Evolutionary conservation across 2,329 filamentous ascomycete genomes (phyloP).

Genomic region (Ceratocystis diversiconidia): DNA sequence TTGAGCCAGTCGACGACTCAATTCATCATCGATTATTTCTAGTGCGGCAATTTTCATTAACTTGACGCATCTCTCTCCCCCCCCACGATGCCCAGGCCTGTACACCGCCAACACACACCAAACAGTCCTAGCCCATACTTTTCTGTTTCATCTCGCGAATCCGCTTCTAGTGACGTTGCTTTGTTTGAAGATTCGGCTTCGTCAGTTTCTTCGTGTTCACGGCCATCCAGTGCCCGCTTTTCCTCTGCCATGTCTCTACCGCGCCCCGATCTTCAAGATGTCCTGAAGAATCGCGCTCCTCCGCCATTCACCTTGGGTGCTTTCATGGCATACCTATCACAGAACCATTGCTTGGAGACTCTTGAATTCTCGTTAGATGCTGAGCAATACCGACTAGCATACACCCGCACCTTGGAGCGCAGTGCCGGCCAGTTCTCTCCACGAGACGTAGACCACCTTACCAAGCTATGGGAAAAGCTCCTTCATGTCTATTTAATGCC

Average conservation of each 20-base stretch:
- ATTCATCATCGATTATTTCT: neutral
- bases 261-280: slow-evolving; percentile 55
- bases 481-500: slow-evolving; percentile 82
- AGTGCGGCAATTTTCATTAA: neutral
- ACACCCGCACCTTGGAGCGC: slow-evolving; percentile 29
- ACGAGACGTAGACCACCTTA: slow-evolving; percentile 49
- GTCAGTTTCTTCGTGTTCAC: slow-evolving; percentile 27
- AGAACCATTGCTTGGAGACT: slow-evolving; percentile 93
- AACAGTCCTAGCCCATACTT: neutral
- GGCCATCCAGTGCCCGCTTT: slow-evolving; percentile 36
- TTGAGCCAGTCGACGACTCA: neutral
- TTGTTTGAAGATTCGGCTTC: slow-evolving; percentile 14
- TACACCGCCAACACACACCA: neutral
- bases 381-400: slow-evolving; percentile 59
- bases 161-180: slow-evolving; percentile 6
- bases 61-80: neutral
- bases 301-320: slow-evolving; percentile 82
- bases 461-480: slow-evolving; percentile 72
- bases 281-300: slow-evolving; percentile 71
- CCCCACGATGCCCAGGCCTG: slow-evolving; percentile 6
- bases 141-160: slow-evolving; percentile 1
- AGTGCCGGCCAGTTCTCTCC: slow-evolving; percentile 24
- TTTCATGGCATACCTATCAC: slow-evolving; percentile 92
- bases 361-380: slow-evolving; percentile 94
- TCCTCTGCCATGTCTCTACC: slow-evolving; percentile 29